Percentiles rank a stretch among this genome's conserved stretches.
phyloP scores from a whole-genome alignment of 306 rosid genomes.

The Fagus sylvatica region DNA sequence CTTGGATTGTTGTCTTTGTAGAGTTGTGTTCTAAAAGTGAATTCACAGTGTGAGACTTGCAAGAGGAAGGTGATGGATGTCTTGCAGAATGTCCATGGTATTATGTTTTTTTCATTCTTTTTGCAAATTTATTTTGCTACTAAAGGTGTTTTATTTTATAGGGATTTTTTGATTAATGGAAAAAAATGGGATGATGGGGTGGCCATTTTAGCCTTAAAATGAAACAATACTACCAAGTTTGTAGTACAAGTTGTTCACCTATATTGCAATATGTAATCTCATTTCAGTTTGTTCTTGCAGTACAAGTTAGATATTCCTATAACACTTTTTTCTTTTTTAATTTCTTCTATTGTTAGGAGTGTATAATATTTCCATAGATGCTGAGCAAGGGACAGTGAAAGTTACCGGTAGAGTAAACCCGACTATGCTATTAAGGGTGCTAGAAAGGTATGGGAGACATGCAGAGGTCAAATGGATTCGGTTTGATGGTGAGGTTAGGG shows the following conservation, averaged over 20 bases:
- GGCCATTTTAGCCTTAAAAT: no score
- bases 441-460: conserved; percentile 39
- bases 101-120: not conserved
- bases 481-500: conserved; percentile 44
- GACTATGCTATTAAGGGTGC: conserved; percentile 24
- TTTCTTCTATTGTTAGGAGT: conserved; percentile 19
- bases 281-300: no score
- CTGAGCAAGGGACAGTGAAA: conserved; percentile 36
- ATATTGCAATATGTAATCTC: no score
- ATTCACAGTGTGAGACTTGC: conserved; percentile 42
- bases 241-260: no score
- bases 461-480: conserved; percentile 31
- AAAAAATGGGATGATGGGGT: no score
- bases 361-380: conserved; percentile 34
- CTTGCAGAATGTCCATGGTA: conserved; percentile 39
- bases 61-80: conserved; percentile 33
- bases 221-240: no score
- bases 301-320: no score
- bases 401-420: conserved; percentile 44
- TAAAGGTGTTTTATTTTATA: no score
- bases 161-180: no score
- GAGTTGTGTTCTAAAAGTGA: conserved; percentile 44
- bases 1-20: conserved; percentile 12
- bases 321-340: not conserved
- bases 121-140: not conserved